Evolutionary conservation across 108 stramenopile species (phyloP).

Genomic region (Parietichytrium sp.): DNA sequence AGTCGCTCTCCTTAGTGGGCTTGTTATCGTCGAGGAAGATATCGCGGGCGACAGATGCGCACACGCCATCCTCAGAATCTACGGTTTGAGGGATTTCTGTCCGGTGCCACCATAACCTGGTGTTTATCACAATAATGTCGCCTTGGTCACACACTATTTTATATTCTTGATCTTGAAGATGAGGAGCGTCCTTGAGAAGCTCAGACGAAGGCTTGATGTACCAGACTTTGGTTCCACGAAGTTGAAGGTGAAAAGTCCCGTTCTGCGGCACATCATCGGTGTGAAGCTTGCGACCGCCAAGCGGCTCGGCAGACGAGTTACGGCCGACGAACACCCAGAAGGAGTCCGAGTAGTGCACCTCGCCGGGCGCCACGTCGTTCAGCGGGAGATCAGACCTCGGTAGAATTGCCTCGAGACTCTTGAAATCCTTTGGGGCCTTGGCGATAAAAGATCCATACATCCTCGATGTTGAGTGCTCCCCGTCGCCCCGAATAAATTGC

Average conservation of each 20-base stretch:
- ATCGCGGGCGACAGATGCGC: conserved; percentile 80
- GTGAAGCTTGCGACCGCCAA: conserved; percentile 77
- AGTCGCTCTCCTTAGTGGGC: conserved; percentile 36
- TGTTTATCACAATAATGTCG: conserved; percentile 76
- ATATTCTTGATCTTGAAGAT: no score
- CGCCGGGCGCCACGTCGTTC: not conserved
- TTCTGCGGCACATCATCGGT: conserved; percentile 80
- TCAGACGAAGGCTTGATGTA: conserved; percentile 68
- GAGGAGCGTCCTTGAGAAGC: conserved; percentile 52
- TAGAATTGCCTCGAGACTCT: no score
- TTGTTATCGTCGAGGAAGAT: conserved; percentile 58
- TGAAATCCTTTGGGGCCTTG: not conserved
- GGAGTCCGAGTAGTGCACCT: conserved; percentile 18
- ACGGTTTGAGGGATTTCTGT: conserved; percentile 65
- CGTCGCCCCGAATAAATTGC: no score
- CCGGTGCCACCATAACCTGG: conserved; percentile 78
- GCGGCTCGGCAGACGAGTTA: not conserved
- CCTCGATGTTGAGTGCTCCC: no score
- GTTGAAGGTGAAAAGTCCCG: conserved; percentile 84
- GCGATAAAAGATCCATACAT: conserved; percentile 17
- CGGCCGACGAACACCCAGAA: not conserved
- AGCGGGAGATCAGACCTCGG: conserved; percentile 1
- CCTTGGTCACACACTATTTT: conserved; percentile 71
- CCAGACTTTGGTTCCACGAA: conserved; percentile 76
- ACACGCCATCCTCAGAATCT: no score